Conservation (phyloP, 306 rosid species). For the Potentilla sterilis region DNA sequence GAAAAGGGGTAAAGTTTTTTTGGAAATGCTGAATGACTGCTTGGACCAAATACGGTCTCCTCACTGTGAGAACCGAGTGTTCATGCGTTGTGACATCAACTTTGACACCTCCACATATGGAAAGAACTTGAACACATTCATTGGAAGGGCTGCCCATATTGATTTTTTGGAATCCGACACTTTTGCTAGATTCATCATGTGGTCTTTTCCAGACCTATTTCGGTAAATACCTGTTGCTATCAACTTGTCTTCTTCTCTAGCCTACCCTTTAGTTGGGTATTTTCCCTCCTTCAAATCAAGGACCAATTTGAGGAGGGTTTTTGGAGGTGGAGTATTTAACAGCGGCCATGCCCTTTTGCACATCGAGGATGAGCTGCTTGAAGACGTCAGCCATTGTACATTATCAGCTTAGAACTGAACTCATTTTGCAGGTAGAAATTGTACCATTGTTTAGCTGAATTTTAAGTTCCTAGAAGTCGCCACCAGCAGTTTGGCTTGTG, state of each 20-base stretch:
- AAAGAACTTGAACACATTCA: conserved; percentile 80
- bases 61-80: conserved; percentile 54
- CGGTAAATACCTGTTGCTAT: conserved; percentile 30
- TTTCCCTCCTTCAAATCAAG: not conserved
- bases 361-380: conserved; percentile 3
- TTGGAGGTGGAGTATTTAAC: not conserved
- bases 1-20: conserved; percentile 61
- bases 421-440: not conserved
- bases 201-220: conserved; percentile 89
- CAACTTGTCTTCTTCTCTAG: conserved; percentile 20
- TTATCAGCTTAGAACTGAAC: conserved; percentile 26
- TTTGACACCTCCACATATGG: conserved; percentile 76
- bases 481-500: not conserved
- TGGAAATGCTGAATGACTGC: conserved; percentile 77
- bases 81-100: conserved; percentile 87
- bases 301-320: conserved; percentile 1
- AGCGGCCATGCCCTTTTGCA: conserved; percentile 8
- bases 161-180: conserved; percentile 85
- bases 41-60: conserved; percentile 80
- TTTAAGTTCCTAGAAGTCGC: conserved; percentile 8
- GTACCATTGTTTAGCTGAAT: conserved; percentile 19
- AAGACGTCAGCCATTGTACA: conserved; percentile 27
- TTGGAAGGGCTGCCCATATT: conserved; percentile 90
- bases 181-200: conserved; percentile 75
- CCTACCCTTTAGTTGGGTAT: conserved; percentile 2